Base-by-base conservation (phyloP, 2,329 filamentous ascomycete genomes). In the Talaromyces sp. region DNA sequence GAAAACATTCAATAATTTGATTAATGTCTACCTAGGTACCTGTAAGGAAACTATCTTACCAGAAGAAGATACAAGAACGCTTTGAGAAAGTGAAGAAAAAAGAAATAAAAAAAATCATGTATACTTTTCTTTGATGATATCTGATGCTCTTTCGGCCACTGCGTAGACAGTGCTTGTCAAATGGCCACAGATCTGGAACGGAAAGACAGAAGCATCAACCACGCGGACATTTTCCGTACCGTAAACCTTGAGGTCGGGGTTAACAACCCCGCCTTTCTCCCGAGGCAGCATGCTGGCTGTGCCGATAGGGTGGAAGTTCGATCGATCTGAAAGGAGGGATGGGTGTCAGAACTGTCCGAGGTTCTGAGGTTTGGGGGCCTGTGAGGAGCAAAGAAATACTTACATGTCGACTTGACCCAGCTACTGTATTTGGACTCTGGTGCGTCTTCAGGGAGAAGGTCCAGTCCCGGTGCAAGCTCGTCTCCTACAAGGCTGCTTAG, bases 141-240 rank as follows among this genome's bases (percentile, higher is more conserved):
- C 74, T 3, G 74, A 69, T 10, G 71, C 72, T 59, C 65, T 70
- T 53, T 77, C 73, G 2, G 73, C 73, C 45, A 77, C 69, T 11
- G 70, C 73, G 60, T 77, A 77, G 1, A 76, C 43, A 2, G 72
- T 73, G 31, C 67, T 70, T 63, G 65, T 66, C 2, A 72, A 65
- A 65, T 76, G 71, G 5, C 72, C 74, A 29, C 69, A 70, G 2
- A 74, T 65, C 56, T 75, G 70, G 45, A 75, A 66, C 0, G 74
- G 75, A 47, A 72, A 68, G 31, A 75, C 68, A 56, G 72, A 75
- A 17, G 74, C 74, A 68, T 79, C 76, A 5, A 77, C 74, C 4
- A 78, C 75, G 1, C 77, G 65, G 56, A 78, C 63, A 5, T 77
- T 77, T 0, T 67, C 13, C 13, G 47, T 51, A 2, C 47, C 47